Conservation (phyloP, 2,329 filamentous ascomycete genomes). For the Acarospora socialis region DNA sequence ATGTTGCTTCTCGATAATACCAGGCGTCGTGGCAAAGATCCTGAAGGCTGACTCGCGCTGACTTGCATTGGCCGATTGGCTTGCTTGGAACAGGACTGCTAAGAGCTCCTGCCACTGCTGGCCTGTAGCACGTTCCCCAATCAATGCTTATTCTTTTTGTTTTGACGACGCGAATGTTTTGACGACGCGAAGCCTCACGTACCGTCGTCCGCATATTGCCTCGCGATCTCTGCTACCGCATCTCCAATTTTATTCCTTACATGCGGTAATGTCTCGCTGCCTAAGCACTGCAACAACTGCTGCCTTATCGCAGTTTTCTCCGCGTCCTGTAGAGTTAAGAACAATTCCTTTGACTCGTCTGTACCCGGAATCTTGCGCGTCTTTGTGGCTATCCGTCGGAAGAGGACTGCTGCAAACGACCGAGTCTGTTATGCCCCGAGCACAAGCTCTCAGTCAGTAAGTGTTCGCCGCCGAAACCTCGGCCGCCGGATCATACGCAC, state of each 20-base stretch:
- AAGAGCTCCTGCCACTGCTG: slow-evolving; percentile 85
- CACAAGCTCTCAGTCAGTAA: slow-evolving; percentile 5
- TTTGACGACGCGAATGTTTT: too few relatives aligned
- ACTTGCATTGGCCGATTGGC: slow-evolving; percentile 67
- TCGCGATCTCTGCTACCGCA: slow-evolving; percentile 87
- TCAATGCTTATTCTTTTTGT: too few relatives aligned
- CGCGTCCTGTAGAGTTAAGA: slow-evolving; percentile 60
- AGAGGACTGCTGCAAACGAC: slow-evolving; percentile 85
- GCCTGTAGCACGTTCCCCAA: slow-evolving; percentile 35
- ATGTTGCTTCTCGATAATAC: slow-evolving; percentile 91
- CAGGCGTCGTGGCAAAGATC: slow-evolving; percentile 87
- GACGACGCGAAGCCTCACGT: slow-evolving; percentile 25
- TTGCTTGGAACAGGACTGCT: slow-evolving; percentile 72
- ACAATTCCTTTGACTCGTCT: slow-evolving; percentile 65
- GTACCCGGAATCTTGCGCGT: slow-evolving; percentile 58
- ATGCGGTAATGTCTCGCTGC: slow-evolving; percentile 54
- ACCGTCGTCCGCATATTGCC: slow-evolving; percentile 90
- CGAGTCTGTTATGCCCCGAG: slow-evolving; percentile 46
- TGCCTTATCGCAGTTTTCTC: slow-evolving; percentile 67
- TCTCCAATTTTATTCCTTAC: slow-evolving; percentile 94
- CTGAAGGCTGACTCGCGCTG: slow-evolving; percentile 88
- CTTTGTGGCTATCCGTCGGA: slow-evolving; percentile 84
- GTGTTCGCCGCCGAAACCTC: not conserved
- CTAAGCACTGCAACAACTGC: slow-evolving; percentile 67
- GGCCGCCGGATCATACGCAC: too few relatives aligned